Conservation (phyloP, 2,329 filamentous ascomycete species). For the Corinectria fuckeliana region DNA sequence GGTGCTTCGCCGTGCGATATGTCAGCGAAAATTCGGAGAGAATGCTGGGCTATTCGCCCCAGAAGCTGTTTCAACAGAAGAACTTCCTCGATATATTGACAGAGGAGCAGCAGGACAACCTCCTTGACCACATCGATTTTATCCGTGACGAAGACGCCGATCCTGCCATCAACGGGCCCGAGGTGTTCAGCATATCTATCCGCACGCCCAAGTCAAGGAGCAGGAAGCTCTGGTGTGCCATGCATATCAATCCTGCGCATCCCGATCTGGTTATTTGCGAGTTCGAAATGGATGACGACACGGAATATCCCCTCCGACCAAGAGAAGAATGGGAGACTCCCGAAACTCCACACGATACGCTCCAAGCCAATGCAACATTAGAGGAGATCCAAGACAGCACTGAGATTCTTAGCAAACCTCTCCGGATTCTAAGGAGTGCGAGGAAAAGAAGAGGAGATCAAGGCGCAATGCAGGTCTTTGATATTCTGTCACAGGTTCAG, state of each 20-base stretch:
- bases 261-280: conserved; percentile 82
- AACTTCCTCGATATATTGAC: conserved; percentile 85
- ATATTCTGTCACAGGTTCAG: conserved; percentile 90
- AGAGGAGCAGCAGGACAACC: conserved; percentile 82
- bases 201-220: conserved; percentile 61
- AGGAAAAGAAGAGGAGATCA: conserved; percentile 79
- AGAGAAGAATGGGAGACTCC: conserved; percentile 62
- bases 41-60: conserved; percentile 79
- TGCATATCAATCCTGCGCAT: conserved; percentile 75
- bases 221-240: conserved; percentile 84
- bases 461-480: conserved; percentile 87
- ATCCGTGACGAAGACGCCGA: conserved; percentile 84
- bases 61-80: conserved; percentile 73
- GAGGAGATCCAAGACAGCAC: conserved; percentile 81
- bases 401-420: conserved; percentile 73
- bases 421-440: conserved; percentile 78
- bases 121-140: conserved; percentile 88
- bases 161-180: conserved; percentile 76
- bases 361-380: conserved; percentile 73
- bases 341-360: conserved; percentile 73
- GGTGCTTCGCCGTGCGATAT: conserved; percentile 72
- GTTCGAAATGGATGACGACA: conserved; percentile 84
- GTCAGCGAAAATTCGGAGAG: conserved; percentile 81
- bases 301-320: conserved; percentile 70
- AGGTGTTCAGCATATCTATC: conserved; percentile 83